Evolutionary conservation across 2,329 filamentous ascomycete genomes (phyloP).

Genomic region (Talaromyces sp.): DNA sequence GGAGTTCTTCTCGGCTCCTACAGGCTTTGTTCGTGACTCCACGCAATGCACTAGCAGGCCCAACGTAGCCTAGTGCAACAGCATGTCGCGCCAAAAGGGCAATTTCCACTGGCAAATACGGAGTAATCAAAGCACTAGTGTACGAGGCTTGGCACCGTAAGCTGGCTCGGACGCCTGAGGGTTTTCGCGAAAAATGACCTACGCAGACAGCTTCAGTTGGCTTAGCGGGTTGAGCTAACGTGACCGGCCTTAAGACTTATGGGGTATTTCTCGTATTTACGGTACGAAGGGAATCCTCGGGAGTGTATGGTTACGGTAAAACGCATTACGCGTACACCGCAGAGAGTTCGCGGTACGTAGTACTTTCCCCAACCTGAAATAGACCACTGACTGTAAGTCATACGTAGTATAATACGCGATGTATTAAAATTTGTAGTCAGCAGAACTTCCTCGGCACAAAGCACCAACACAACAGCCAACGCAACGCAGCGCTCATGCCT

Average conservation of each 20-base stretch:
- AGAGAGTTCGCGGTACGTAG: too few species aligned
- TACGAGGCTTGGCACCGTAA: constrained; percentile 2
- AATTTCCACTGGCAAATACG: constrained; percentile 3
- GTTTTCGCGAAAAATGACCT: not conserved
- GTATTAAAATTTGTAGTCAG: not conserved
- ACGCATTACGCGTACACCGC: not conserved
- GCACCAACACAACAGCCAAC: not conserved
- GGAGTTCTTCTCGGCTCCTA: not conserved
- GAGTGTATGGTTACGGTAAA: not conserved
- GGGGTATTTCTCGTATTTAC: too few species aligned
- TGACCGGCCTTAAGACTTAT: not conserved
- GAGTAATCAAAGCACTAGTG: not conserved
- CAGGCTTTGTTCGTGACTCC: not conserved
- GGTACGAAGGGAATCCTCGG: not conserved
- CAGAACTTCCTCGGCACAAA: not conserved
- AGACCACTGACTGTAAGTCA: not conserved
- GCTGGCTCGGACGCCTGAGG: not conserved
- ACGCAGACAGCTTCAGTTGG: not conserved
- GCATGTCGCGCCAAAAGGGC: constrained; percentile 5
- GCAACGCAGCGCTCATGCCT: not conserved
- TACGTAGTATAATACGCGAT: not conserved
- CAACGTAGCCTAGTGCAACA: not conserved
- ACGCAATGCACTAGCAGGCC: not conserved
- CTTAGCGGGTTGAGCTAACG: not conserved
- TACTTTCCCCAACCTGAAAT: not conserved